Evolutionary conservation across 768 basidiomycete species (phyloP).

Genomic region (Amanita brunnescens): DNA sequence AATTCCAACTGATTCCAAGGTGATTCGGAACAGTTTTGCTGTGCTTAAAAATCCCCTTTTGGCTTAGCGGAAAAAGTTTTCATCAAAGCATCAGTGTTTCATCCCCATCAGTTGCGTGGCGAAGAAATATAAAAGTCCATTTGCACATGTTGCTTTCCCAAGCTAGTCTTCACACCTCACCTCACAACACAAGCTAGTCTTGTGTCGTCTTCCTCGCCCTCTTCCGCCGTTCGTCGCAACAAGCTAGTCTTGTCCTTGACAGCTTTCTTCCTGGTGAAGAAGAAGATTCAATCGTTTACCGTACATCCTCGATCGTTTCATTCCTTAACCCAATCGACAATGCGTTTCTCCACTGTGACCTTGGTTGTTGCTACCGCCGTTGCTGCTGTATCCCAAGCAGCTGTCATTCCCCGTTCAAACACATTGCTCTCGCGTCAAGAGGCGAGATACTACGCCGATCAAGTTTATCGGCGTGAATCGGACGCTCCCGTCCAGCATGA

Average conservation of each 20-base stretch:
- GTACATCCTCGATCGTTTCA: slow-evolving; percentile 2
- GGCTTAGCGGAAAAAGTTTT: not conserved
- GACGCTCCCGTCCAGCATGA: not conserved
- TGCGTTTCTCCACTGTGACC: slow-evolving; percentile 20
- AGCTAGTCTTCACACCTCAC: slow-evolving; percentile 28
- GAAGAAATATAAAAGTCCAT: slow-evolving; percentile 2
- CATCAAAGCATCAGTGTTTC: slow-evolving; percentile 4
- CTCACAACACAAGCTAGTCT: slow-evolving; percentile 25
- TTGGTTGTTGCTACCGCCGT: slow-evolving; percentile 13
- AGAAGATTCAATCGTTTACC: slow-evolving; percentile 14
- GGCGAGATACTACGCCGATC: slow-evolving; percentile 16
- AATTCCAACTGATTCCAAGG: not conserved
- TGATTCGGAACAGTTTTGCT: not conserved
- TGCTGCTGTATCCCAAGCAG: slow-evolving; percentile 18
- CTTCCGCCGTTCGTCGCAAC: not conserved
- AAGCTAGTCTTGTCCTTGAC: slow-evolving; percentile 8
- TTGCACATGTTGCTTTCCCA: slow-evolving; percentile 6
- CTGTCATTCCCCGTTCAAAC: slow-evolving; percentile 19
- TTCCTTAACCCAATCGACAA: slow-evolving; percentile 12
- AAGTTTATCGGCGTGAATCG: slow-evolving; percentile 12
- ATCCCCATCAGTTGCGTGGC: slow-evolving; percentile 7
- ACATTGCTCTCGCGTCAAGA: slow-evolving; percentile 12
- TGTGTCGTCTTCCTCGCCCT: slow-evolving; percentile 18
- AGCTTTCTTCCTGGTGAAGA: slow-evolving; percentile 20
- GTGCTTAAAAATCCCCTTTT: not conserved